Percentiles rank a stretch among this genome's conserved stretches.
Conservation (phyloP, 2,329 filamentous ascomycete genomes). For the Tetracladium maxilliforme region DNA sequence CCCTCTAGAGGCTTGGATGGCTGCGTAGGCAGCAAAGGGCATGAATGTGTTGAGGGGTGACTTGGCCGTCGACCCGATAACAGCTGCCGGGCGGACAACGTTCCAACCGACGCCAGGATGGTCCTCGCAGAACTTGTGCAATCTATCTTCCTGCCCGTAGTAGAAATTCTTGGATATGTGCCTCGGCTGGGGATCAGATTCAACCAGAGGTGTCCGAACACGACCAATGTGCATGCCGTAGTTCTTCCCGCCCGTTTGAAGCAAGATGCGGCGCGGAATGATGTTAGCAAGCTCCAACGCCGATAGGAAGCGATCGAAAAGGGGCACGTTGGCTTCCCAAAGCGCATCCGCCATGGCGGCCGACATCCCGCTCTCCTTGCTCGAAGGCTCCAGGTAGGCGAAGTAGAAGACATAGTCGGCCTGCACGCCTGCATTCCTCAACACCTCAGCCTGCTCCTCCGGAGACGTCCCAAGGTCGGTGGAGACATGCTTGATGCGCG, state of each 20-base stretch:
- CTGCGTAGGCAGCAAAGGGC: conserved; percentile 32
- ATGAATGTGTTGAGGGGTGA: conserved; percentile 32
- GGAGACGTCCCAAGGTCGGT: conserved; percentile 4
- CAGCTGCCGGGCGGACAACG: conserved; percentile 28
- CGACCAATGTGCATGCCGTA: conserved; percentile 14
- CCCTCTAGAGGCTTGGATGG: conserved; percentile 24
- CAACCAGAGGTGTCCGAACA: conserved; percentile 24
- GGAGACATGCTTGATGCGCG: conserved; percentile 3
- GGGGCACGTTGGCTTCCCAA: conserved; percentile 4
- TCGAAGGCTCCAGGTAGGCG: conserved; percentile 6
- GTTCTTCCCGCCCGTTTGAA: conserved; percentile 17
- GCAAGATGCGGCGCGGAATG: conserved; percentile 6
- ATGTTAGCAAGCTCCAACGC: conserved; percentile 5
- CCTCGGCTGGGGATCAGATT: conserved; percentile 25
- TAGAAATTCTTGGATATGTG: conserved; percentile 38
- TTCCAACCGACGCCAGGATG: conserved; percentile 23
- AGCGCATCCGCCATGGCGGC: conserved; percentile 5
- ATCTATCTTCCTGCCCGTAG: conserved; percentile 34
- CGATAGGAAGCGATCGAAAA: conserved; percentile 3
- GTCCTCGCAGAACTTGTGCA: conserved; percentile 24
- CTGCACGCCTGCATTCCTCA: conserved; percentile 3
- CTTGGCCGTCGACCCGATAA: conserved; percentile 27
- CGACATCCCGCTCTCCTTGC: conserved; percentile 2
- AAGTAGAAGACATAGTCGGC: conserved; percentile 6
- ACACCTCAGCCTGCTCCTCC: conserved; percentile 3